Percentiles rank a stretch among this genome's conserved stretches.
phyloP scores from a whole-genome alignment of 164 flowering plant species.

The Protea cynaroides region DNA sequence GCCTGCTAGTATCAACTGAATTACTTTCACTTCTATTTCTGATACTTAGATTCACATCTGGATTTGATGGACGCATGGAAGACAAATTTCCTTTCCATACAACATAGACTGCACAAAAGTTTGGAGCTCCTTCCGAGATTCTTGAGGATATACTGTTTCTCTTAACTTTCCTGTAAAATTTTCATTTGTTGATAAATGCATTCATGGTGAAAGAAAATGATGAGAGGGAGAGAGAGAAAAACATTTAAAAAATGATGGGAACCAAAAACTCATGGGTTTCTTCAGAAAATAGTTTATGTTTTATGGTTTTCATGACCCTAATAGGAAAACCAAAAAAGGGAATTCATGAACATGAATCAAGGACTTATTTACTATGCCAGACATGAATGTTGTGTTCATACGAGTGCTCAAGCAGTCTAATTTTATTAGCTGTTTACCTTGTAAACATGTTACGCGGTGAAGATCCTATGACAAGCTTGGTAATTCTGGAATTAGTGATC shows the following conservation, averaged over 20 bases:
- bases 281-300: too few species aligned
- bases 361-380: too few species aligned
- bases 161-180: conserved; percentile 35
- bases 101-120: conserved; percentile 63
- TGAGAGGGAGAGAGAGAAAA: not conserved
- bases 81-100: conserved; percentile 66
- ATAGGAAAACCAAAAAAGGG: too few species aligned
- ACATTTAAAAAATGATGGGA: not conserved
- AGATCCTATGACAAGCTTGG: conserved; percentile 69
- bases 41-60: conserved; percentile 28
- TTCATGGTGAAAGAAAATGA: conserved; percentile 1
- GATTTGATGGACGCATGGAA: conserved; percentile 53
- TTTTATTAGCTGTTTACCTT: conserved; percentile 33
- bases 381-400: too few species aligned
- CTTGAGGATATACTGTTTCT: conserved; percentile 35
- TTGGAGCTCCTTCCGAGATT: conserved; percentile 57
- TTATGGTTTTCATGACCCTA: too few species aligned
- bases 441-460: conserved; percentile 49
- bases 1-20: conserved; percentile 25
- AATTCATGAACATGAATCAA: too few species aligned
- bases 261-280: too few species aligned
- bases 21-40: conserved; percentile 28
- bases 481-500: conserved; percentile 27
- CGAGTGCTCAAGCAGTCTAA: not conserved
- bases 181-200: not conserved